These are phyloP conservation scores for Pyricularia grisea DNA, from an alignment of 2,329 filamentous ascomycete species.

Conservation along the genomic window DNA sequence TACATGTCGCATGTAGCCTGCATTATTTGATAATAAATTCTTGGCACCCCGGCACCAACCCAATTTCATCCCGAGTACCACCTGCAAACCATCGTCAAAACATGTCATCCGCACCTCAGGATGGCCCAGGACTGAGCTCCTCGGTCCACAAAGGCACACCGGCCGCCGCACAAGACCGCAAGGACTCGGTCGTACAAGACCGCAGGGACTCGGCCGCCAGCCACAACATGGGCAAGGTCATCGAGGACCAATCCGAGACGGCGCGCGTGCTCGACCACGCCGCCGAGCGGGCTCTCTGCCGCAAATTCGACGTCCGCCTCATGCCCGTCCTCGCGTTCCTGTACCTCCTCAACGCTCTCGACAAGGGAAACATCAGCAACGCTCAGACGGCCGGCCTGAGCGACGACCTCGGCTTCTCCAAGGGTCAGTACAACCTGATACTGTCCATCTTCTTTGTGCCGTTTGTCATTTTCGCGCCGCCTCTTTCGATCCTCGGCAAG, in stretches of 20 bases:
- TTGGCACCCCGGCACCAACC: too few species aligned
- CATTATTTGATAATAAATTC: background rate
- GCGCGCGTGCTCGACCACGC: slow-evolving; percentile 6
- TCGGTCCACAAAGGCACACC: background rate
- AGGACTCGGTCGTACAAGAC: background rate
- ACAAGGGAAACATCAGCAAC: slow-evolving; percentile 35
- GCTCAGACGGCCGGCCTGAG: slow-evolving; percentile 43
- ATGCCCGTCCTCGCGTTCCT: slow-evolving; percentile 31
- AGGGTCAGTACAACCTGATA: slow-evolving; percentile 59
- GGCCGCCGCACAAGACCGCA: background rate
- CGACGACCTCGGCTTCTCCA: slow-evolving; percentile 46
- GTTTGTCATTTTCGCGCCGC: slow-evolving; percentile 61
- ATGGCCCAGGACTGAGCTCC: background rate
- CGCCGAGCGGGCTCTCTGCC: slow-evolving; percentile 5
- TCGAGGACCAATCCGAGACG: slow-evolving; percentile 1
- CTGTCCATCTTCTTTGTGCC: slow-evolving; percentile 65
- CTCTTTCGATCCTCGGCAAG: slow-evolving; percentile 57
- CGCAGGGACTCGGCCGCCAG: background rate
- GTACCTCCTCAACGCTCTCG: slow-evolving; percentile 12
- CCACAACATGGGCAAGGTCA: background rate
- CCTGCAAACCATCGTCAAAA: background rate
- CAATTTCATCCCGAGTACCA: too few species aligned
- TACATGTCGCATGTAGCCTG: background rate
- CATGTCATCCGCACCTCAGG: background rate
- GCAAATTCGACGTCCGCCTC: slow-evolving; percentile 31